Evolutionary conservation across 192 early-diverging fungal species (phyloP).

Genomic region (Helicostylum pulchrum): DNA sequence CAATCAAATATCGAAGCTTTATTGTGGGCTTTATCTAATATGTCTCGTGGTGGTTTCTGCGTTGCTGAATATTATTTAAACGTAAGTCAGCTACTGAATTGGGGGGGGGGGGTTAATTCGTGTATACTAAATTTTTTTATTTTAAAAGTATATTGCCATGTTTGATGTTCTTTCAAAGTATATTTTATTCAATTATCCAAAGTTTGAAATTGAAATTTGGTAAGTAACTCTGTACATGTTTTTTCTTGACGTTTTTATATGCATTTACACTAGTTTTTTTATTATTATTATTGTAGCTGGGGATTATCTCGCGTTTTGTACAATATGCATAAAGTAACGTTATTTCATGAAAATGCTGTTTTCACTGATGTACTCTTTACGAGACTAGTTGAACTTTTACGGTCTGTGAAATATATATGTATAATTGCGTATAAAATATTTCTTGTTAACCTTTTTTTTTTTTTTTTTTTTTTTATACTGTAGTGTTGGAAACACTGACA

Average conservation of each 20-base stretch:
- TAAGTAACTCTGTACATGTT: neutral
- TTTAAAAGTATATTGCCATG: neutral
- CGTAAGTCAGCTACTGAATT: too few species aligned
- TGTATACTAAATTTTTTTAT: neutral
- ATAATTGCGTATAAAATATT: too few species aligned
- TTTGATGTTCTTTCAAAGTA: conserved; percentile 1
- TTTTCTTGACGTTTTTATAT: neutral
- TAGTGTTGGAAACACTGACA: neutral
- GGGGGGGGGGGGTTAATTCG: too few species aligned
- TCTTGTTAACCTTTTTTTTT: neutral
- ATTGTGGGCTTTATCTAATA: conserved; percentile 35
- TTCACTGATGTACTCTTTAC: conserved; percentile 18
- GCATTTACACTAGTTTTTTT: neutral
- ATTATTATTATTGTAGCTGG: conserved; percentile 23
- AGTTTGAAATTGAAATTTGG: conserved; percentile 4
- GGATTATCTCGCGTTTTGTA: conserved; percentile 34
- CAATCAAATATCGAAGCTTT: conserved; percentile 27
- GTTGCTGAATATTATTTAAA: conserved; percentile 20
- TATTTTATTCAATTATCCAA: conserved; percentile 2
- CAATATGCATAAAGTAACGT: conserved; percentile 36
- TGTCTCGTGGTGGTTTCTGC: conserved; percentile 38
- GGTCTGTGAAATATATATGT: neutral
- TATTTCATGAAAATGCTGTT: conserved; percentile 13
- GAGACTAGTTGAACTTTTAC: conserved; percentile 18
- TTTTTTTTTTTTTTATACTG: neutral